Conservation (phyloP, 2,329 filamentous ascomycete species). For the Epichloe gansuensis region DNA sequence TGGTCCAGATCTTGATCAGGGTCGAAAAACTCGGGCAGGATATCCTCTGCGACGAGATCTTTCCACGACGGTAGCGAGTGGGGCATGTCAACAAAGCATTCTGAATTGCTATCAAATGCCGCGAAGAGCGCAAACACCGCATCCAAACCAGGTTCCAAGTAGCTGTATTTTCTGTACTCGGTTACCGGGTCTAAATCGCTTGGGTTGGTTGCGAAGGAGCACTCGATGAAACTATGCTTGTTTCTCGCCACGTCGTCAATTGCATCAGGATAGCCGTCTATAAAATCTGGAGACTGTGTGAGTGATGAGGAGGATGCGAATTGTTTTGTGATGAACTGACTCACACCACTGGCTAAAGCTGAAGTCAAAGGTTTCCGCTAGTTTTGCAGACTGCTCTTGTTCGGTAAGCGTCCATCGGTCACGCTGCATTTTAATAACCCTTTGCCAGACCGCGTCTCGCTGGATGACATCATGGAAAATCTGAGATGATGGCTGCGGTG, state of each 20-base stretch:
- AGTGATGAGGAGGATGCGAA: neutral
- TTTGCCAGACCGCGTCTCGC: neutral
- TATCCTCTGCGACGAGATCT: neutral
- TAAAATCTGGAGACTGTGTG: neutral
- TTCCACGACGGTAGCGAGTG: neutral
- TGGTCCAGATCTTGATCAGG: neutral
- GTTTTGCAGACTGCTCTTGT: no score
- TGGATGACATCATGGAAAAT: neutral
- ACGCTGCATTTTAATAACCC: neutral
- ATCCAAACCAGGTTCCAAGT: neutral
- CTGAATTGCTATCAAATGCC: neutral
- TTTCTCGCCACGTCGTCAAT: neutral
- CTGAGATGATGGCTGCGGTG: neutral
- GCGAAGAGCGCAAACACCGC: neutral
- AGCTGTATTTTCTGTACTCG: neutral
- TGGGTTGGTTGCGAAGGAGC: neutral
- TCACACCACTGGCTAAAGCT: neutral
- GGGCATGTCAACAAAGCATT: neutral
- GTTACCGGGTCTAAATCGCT: neutral
- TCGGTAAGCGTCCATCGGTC: neutral
- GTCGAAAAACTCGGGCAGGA: neutral
- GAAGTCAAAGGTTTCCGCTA: neutral
- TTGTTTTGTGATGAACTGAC: no score
- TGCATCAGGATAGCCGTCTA: neutral
- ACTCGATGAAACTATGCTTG: neutral